Evolutionary conservation across 305 asterid genomes (phyloP).

Genomic region (Solanum hybrid): DNA sequence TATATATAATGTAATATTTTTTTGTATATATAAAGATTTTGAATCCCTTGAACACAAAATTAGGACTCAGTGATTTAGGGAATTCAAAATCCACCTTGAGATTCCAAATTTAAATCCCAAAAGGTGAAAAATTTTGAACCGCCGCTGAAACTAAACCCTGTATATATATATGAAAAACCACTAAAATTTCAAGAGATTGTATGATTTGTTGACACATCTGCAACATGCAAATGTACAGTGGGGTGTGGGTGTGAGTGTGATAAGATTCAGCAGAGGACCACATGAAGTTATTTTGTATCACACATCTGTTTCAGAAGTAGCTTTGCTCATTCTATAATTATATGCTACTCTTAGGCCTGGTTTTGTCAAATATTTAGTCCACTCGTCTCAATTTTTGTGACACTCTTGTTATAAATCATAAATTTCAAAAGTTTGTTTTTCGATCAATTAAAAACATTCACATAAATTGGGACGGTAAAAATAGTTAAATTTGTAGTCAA

Average conservation of each 20-base stretch:
- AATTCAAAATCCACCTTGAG: neutral
- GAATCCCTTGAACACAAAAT: neutral
- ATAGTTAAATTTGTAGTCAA: neutral
- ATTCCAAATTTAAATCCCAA: neutral
- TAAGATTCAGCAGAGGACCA: neutral
- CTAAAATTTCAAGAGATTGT: neutral
- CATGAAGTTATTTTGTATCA: neutral
- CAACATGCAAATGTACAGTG: neutral
- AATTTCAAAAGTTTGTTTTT: neutral
- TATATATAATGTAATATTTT: too few species aligned
- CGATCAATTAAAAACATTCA: too few species aligned
- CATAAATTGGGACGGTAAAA: too few species aligned
- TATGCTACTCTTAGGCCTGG: neutral
- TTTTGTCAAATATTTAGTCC: neutral
- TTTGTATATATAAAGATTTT: too few species aligned
- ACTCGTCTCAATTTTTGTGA: neutral
- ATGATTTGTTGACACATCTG: neutral
- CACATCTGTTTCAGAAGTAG: neutral
- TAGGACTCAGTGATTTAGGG: neutral
- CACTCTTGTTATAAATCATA: neutral
- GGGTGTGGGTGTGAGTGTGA: neutral
- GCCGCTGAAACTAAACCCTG: too few species aligned
- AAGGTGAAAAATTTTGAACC: rapidly evolving
- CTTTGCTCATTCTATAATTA: neutral
- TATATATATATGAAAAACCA: neutral